Base-by-base conservation (phyloP, 495 filamentous ascomycete species). In the Annulohypoxylon nitens region DNA sequence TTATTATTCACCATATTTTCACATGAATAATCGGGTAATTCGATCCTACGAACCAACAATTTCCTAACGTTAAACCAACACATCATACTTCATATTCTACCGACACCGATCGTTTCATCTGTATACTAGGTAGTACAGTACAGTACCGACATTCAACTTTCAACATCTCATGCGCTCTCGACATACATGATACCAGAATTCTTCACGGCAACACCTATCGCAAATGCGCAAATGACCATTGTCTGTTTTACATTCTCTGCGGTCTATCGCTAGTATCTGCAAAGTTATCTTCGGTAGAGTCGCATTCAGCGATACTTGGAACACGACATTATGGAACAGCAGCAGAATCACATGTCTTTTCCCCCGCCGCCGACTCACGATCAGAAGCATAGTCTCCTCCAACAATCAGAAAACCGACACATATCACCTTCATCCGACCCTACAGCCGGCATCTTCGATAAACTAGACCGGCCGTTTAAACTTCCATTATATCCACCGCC, bases 401-500 rank as follows among this genome's bases (percentile, higher is more conserved):
- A 66, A 23, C 55, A 73, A 41, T 48, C 59, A 39, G 68, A 70
- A 20, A 65, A 30, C 53, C 73, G 66, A 61, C 73, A 77, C n/a
- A 16, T 61, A 18, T 66, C 76, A 25, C 64, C 77, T 9, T 53
- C 67, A 18, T 51, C 69, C 45, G 77, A 79, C 11, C 61, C 64
- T 2, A 64, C 39, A 14, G 43, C 33, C 12, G 30, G 41, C 18
- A 64, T 62, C 14, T 75, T 76, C 36, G 73, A 71, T 51, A 67
- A 66, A 51, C 41, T 75, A 9, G 75, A 77, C 63, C 75, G 70
- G 34, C 47, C 73, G 11, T 74, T 77, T 55, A 77, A 77, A 55
- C 68, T 77, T 70, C 72, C 77, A 18, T 36, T 66, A 50, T 76
- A 79, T 59, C 67, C 73, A 74, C 80, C 81, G 25, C 81, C 81